Conservation (phyloP, 208 protist genomes). For the Sergeia podlipaevii region DNA sequence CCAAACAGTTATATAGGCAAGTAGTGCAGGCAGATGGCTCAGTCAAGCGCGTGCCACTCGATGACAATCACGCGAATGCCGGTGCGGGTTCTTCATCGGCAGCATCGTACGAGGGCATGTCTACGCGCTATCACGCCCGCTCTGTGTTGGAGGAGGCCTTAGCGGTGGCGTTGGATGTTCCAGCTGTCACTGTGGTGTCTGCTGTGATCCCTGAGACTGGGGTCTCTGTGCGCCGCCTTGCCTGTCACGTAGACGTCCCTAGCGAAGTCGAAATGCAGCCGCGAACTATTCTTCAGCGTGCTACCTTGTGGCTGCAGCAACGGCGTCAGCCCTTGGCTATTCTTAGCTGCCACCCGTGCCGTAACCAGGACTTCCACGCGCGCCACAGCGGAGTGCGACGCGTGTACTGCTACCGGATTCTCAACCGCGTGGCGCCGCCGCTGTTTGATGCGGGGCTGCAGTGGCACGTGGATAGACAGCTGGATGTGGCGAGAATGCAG, state of each 20-base stretch:
- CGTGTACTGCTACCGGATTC: slow-evolving; percentile 87
- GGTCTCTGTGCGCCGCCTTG: slow-evolving; percentile 72
- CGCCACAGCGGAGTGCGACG: slow-evolving; percentile 72
- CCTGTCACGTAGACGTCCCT: slow-evolving; percentile 82
- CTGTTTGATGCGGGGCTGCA: slow-evolving; percentile 82
- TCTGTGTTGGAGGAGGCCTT: slow-evolving; percentile 80
- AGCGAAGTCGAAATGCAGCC: slow-evolving; percentile 74
- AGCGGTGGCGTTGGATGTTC: slow-evolving; percentile 70
- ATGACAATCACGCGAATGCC: not conserved
- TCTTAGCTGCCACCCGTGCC: slow-evolving; percentile 66
- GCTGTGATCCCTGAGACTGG: slow-evolving; percentile 75
- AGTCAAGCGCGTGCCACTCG: not conserved
- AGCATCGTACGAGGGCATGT: slow-evolving; percentile 13
- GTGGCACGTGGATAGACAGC: slow-evolving; percentile 86
- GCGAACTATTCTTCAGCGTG: slow-evolving; percentile 85
- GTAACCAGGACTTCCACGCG: slow-evolving; percentile 82
- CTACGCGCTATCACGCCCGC: slow-evolving; percentile 29
- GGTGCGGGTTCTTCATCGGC: not conserved
- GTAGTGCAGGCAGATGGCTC: slow-evolving; percentile 9
- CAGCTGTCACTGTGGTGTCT: slow-evolving; percentile 45
- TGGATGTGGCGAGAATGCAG: slow-evolving; percentile 81
- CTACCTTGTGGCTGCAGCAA: slow-evolving; percentile 78
- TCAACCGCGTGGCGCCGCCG: slow-evolving; percentile 87
- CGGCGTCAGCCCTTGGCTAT: slow-evolving; percentile 71
- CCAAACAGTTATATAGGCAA: slow-evolving; percentile 14